Evolutionary conservation across 169 alveolate species (phyloP).

Genomic region (Eimeria falciformis): DNA sequence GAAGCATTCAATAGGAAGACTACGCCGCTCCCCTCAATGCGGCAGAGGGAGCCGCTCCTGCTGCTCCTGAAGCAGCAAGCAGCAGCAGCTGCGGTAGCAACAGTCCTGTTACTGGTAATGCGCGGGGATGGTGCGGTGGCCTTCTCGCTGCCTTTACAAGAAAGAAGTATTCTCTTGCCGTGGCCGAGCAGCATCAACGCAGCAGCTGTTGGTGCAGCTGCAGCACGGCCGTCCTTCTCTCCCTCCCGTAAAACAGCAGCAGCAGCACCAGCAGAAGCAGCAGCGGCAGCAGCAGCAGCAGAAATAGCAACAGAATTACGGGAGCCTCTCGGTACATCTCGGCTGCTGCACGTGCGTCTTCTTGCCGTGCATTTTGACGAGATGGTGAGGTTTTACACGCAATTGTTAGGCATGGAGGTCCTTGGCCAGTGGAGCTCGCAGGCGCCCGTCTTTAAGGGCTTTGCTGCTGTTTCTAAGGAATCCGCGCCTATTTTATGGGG

Average conservation of each 20-base stretch:
- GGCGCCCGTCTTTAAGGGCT: neutral
- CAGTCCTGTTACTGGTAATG: neutral
- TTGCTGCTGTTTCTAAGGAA: neutral
- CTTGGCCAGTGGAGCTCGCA: conserved; percentile 26
- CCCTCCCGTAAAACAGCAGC: neutral
- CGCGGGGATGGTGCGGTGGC: neutral
- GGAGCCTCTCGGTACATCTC: conserved; percentile 8
- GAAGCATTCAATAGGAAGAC: no score
- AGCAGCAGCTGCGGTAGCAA: conserved; percentile 31
- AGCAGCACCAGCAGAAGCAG: conserved; percentile 28
- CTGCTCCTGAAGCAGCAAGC: conserved; percentile 15
- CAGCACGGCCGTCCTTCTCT: neutral
- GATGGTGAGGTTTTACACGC: conserved; percentile 61
- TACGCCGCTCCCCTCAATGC: no score
- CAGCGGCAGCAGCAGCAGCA: conserved; percentile 4
- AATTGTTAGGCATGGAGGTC: conserved; percentile 62
- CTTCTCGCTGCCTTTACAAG: neutral
- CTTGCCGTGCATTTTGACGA: conserved; percentile 4
- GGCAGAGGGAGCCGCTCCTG: neutral
- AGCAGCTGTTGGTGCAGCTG: neutral
- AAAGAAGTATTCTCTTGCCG: no score
- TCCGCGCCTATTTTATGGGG: conserved; percentile 22
- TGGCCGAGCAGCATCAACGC: neutral
- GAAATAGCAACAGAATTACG: neutral
- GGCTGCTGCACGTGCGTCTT: conserved; percentile 66